Conservation (phyloP, 192 early-diverging fungal genomes). For the Coemansia sp. region DNA sequence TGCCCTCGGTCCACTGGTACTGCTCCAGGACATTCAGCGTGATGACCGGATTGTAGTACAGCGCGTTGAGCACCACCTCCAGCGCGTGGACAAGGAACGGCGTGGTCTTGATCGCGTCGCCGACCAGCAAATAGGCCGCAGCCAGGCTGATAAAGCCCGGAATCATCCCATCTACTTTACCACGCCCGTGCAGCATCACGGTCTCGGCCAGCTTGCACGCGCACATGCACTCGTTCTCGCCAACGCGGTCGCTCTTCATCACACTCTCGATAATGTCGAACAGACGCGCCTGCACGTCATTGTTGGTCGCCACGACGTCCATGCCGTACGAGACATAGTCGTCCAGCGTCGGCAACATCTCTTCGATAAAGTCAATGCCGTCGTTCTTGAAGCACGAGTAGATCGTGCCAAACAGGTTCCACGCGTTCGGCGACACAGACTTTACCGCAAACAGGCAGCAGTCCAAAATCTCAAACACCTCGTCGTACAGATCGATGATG, state of each 20-base stretch:
- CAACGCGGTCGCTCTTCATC: conserved; percentile 70
- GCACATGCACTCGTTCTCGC: conserved; percentile 74
- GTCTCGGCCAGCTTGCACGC: conserved; percentile 84
- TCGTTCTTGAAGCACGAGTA: conserved; percentile 75
- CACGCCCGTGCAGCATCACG: conserved; percentile 78
- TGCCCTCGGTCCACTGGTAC: conserved; percentile 65
- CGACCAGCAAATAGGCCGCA: conserved; percentile 59
- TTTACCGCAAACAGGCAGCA: conserved; percentile 81
- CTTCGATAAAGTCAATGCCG: conserved; percentile 83
- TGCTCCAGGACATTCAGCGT: conserved; percentile 77
- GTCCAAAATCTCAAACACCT: conserved; percentile 86
- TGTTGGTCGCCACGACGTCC: conserved; percentile 65
- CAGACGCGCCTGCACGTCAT: conserved; percentile 66
- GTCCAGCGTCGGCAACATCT: conserved; percentile 86
- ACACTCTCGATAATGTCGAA: conserved; percentile 84
- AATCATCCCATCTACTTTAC: conserved; percentile 69
- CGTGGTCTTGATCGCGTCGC: conserved; percentile 59
- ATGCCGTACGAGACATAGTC: conserved; percentile 88
- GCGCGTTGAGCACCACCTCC: conserved; percentile 77
- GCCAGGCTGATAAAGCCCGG: conserved; percentile 68
- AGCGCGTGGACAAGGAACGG: conserved; percentile 71
- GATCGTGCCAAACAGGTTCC: conserved; percentile 75
- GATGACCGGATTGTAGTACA: conserved; percentile 83
- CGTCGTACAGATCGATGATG: conserved; percentile 73
- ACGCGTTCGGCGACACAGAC: conserved; percentile 76